Evolutionary conservation across 768 basidiomycete genomes (phyloP).

Genomic region (Lentinula edodes): DNA sequence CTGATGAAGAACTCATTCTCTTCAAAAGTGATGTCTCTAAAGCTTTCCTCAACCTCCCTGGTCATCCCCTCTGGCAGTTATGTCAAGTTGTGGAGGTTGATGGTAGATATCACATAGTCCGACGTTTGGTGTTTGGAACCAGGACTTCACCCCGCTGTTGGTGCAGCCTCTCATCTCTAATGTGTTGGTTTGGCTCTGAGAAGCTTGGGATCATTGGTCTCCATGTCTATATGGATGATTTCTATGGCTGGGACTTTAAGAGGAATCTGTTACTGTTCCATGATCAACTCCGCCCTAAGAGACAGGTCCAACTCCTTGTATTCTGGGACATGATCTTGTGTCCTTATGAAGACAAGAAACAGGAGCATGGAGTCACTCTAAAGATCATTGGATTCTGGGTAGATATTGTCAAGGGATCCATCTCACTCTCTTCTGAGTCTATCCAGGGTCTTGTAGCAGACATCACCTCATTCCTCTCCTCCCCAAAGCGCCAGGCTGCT

Average conservation of each 20-base stretch:
- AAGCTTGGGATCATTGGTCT: constrained; percentile 15
- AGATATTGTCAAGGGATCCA: no score
- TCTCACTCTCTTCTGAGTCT: no score
- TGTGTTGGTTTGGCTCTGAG: constrained; percentile 22
- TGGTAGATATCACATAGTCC: constrained; percentile 17
- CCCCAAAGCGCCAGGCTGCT: no score
- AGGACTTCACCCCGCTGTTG: constrained; percentile 19
- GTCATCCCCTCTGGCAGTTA: constrained; percentile 27
- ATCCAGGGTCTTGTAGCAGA: no score
- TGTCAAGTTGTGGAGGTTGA: constrained; percentile 24
- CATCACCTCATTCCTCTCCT: no score
- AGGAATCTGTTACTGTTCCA: constrained; percentile 18
- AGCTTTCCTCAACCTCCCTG: constrained; percentile 26
- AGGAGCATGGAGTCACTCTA: constrained; percentile 16
- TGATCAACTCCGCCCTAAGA: constrained; percentile 10
- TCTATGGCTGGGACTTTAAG: constrained; percentile 20
- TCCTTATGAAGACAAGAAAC: constrained; percentile 22
- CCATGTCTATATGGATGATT: constrained; percentile 24
- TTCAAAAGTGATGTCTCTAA: constrained; percentile 23
- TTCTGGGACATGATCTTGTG: constrained; percentile 21
- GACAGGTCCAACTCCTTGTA: constrained; percentile 19
- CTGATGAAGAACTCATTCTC: constrained; percentile 7
- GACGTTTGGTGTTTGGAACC: constrained; percentile 22
- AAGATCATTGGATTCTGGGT: constrained; percentile 32
- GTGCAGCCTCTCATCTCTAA: constrained; percentile 19